Base-by-base conservation (phyloP, 2,329 filamentous ascomycete species). In the Lachnellula arida region DNA sequence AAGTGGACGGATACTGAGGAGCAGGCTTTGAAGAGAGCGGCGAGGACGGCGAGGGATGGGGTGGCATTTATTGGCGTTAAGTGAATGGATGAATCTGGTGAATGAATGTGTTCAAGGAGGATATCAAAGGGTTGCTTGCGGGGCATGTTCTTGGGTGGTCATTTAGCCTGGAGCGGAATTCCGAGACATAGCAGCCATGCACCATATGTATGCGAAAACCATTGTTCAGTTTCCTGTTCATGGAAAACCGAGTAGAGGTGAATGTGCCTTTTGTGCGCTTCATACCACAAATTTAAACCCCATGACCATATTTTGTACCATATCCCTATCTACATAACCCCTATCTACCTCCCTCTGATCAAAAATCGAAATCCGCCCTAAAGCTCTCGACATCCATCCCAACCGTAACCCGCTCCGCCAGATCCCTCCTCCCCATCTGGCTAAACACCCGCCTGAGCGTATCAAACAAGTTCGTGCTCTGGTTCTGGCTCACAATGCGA, bases 391-490 rank as follows among this genome's bases (percentile, higher is more conserved):
- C 86, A 74, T 97, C 91, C 76, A 99, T 93, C 25, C 92, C 93
- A 1, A 86, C 84, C 12, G 92, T 86, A 5, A 97, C 94, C 76
- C 86, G 82, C 70, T 97, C 92, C 3, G 88, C 88, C 68, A 99
- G 71, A 73, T 99, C 94, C 55, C 91, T 78, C 56, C 94, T 78
- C 2, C 88, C 88, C 94, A 99, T 97, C 75, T 96, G 91, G 9
- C 86, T 92, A 73, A 99, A 97, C n/a, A 97, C 94, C 58, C 95
- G 80, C 60, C 93, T 78, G 60, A 99, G 76, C 12, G 95, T 99
- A 72, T 99, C 95, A 72, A 96, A 96, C 57, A 99, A 76, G 67
- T 97, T 99, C 49, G 92, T 97, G 77, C 91, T 96, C 71, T 95
- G 86, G 74, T 99, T 99, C 77, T 97, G 93, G 51, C 87, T 87